Base-by-base conservation (phyloP, 768 basidiomycete species). In the Tricholoma furcatifolium region DNA sequence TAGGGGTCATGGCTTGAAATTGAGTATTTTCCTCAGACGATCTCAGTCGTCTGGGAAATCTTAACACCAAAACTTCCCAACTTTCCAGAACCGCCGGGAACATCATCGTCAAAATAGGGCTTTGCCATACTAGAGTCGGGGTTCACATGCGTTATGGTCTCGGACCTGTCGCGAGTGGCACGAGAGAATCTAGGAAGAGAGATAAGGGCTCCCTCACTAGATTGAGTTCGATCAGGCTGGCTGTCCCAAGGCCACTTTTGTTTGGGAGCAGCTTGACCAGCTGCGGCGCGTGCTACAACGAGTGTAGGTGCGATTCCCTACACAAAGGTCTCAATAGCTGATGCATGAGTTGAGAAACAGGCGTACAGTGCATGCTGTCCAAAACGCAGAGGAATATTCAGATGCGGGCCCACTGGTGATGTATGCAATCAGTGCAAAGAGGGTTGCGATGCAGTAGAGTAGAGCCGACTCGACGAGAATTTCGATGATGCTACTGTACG, bases 231-330 rank as follows among this genome's bases (percentile, higher is more conserved):
- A 11, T 12, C 8, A n/a, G n/a, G n/a, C 10, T 47, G 45, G n/a
- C 6, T 36, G 31, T 53, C 52, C 52, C 52, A 53, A 9, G 52
- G 52, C 45, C 45, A 53, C 27, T 34, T 47, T 36, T 46, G 40
- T 32, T 43, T 53, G 20, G 54, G 50, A 7, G 36, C 35, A 14
- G 54, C 51, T n/a, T 50, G 47, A n/a, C 54, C 48, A 12, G 50
- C 54, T 6, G 54, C 54, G 18, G 50, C 54, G 9, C 58, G 58
- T 4, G 54, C 58, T 18, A 59, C 43, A 24, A 59, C 41, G 6
- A 59, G 45, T 6, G 58, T 59, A 3, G 58, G 58, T 8, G 58
- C 54, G 4, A 59, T 59, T 18, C 58, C 58, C 58, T 59, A 39
- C 24, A 6, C 6, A 24, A 12, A 10, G 6, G 9, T 17, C 1